A percentile compares a stretch with the other conserved stretches of the same genome.
Evolutionary conservation across 2,329 filamentous ascomycete genomes (phyloP).

Genomic region (Calonectria montana): DNA sequence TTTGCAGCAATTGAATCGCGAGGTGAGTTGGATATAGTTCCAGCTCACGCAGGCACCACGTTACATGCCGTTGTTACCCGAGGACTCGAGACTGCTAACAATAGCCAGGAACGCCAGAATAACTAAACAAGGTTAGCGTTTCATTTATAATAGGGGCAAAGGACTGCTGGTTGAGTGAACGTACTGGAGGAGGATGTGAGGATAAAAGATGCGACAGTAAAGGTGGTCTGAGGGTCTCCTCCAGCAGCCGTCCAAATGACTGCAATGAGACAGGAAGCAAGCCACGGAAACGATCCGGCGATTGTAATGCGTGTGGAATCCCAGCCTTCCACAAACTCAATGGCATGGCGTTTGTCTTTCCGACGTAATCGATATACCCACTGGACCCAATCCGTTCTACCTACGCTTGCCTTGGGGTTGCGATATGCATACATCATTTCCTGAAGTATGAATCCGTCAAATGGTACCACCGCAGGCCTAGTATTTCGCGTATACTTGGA

Average conservation of each 20-base stretch:
- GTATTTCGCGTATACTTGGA: neutral
- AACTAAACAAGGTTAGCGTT: neutral
- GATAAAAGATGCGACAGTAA: neutral
- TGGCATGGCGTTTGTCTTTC: neutral
- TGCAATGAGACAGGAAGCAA: neutral
- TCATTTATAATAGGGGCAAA: neutral
- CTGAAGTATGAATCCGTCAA: conserved; percentile 18
- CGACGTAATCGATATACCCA: neutral
- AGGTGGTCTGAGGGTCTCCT: neutral
- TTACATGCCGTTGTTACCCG: neutral
- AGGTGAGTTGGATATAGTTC: too few species aligned
- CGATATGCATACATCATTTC: conserved; percentile 17
- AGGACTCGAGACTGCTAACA: neutral
- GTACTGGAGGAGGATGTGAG: neutral
- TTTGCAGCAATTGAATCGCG: too few species aligned
- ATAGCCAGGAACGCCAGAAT: neutral
- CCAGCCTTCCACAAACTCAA: neutral
- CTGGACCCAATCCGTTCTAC: neutral
- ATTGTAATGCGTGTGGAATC: neutral
- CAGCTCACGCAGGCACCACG: too few species aligned
- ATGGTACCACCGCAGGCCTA: conserved; percentile 5
- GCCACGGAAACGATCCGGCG: neutral
- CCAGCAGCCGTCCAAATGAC: neutral
- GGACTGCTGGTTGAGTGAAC: neutral
- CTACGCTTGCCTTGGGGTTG: neutral